These are phyloP conservation scores for Pseudozyma sp. DNA, from an alignment of 1,284 basidiomycete genomes.

Conservation along the genomic window DNA sequence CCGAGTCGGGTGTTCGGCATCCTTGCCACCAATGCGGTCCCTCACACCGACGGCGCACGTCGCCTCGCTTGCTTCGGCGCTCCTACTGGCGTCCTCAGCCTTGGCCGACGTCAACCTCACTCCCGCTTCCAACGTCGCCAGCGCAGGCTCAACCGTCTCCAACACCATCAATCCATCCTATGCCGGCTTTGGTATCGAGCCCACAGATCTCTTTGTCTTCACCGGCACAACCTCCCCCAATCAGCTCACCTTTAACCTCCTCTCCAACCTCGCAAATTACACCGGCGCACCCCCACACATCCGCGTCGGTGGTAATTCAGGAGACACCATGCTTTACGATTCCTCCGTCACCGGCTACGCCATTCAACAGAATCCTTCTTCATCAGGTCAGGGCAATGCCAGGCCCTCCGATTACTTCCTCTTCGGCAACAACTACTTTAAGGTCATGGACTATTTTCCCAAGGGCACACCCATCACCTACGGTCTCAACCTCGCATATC, in stretches of 20 bases:
- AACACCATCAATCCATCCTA: constrained; percentile 51
- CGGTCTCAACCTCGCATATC: constrained; percentile 55
- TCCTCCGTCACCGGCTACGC: constrained; percentile 17
- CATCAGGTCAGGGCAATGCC: constrained; percentile 26
- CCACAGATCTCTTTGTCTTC: constrained; percentile 50
- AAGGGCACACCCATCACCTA: constrained; percentile 56
- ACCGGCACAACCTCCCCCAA: constrained; percentile 46
- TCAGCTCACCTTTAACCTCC: constrained; percentile 51
- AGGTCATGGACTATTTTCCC: constrained; percentile 41
- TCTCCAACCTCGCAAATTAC: constrained; percentile 54
- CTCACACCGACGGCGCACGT: constrained; percentile 25
- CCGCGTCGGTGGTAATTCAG: constrained; percentile 55
- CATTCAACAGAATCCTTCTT: constrained; percentile 30
- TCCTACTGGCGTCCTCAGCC: constrained; percentile 12
- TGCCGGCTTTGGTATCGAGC: constrained; percentile 60
- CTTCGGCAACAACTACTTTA: constrained; percentile 52
- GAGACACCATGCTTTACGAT: constrained; percentile 53
- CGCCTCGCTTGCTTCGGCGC: constrained; percentile 34
- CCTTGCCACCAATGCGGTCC: constrained; percentile 18
- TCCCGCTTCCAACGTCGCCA: constrained; percentile 20
- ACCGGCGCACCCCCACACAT: constrained; percentile 57
- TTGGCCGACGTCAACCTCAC: constrained; percentile 28
- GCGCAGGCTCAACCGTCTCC: constrained; percentile 42
- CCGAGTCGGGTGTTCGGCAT: too few species aligned
- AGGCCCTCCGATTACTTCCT: constrained; percentile 30